phyloP scores from a whole-genome alignment of 768 basidiomycete species.

The Lactarius pseudohatsudake region DNA sequence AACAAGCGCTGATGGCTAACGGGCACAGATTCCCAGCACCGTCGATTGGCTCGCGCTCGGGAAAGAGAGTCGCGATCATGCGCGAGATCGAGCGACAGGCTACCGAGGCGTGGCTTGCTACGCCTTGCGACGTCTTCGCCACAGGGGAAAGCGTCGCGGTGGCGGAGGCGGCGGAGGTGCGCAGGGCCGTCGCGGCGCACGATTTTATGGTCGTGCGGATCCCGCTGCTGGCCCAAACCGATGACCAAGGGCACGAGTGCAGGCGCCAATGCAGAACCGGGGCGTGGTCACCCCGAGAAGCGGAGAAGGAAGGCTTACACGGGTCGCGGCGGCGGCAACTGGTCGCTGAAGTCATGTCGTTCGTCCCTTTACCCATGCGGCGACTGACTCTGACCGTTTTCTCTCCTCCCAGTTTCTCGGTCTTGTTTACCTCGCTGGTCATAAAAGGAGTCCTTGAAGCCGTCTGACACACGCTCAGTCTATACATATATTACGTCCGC shows the following conservation, averaged over 20 bases:
- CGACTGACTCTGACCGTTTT: neutral
- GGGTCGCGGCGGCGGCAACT: neutral
- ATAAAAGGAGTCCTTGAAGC: neutral
- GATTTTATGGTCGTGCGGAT: slow-evolving; percentile 29
- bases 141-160: no score
- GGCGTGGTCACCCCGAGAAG: neutral
- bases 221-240: neutral
- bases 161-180: neutral
- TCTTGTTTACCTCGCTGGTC: neutral
- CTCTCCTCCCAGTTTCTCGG: neutral
- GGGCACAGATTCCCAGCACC: slow-evolving; percentile 53
- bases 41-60: slow-evolving; percentile 33
- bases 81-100: slow-evolving; percentile 63
- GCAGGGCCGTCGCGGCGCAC: slow-evolving; percentile 28
- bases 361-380: no score
- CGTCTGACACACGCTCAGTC: neutral
- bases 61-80: slow-evolving; percentile 44
- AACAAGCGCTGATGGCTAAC: neutral
- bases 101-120: slow-evolving; percentile 54
- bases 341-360: neutral
- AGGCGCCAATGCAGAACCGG: neutral
- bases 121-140: slow-evolving; percentile 17
- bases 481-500: neutral
- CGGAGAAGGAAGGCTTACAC: neutral
- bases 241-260: slow-evolving; percentile 2